Percentiles rank a stretch among this genome's conserved stretches.
These are phyloP conservation scores for Metahyphopichia silvanorum DNA, from an alignment of 805 yeast genomes.

Conservation along the genomic window DNA sequence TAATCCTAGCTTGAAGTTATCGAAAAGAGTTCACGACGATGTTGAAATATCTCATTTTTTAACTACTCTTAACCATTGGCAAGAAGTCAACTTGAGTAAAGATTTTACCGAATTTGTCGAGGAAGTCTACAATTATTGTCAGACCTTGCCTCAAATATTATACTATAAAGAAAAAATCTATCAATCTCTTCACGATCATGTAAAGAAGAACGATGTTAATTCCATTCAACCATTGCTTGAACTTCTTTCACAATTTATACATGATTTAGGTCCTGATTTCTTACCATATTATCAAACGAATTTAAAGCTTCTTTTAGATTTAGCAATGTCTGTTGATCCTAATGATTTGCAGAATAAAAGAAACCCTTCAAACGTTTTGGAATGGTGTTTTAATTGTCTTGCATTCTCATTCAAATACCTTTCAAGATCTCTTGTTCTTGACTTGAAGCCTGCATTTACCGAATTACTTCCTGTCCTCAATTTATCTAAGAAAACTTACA, in stretches of 20 bases:
- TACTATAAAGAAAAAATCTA: constrained; percentile 65
- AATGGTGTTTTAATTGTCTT: constrained; percentile 78
- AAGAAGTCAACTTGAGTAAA: constrained; percentile 76
- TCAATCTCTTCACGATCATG: constrained; percentile 43
- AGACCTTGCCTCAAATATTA: constrained; percentile 77
- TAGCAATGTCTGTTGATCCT: constrained; percentile 38
- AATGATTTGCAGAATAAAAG: constrained; percentile 51
- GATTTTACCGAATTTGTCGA: constrained; percentile 62
- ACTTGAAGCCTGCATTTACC: constrained; percentile 67
- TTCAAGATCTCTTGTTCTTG: constrained; percentile 57
- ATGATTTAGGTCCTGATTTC: constrained; percentile 90
- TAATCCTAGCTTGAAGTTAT: constrained; percentile 60
- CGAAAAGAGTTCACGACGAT: constrained; percentile 61
- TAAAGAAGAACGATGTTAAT: constrained; percentile 57
- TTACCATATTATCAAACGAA: constrained; percentile 61
- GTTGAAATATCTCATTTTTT: constrained; percentile 77
- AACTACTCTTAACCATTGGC: constrained; percentile 82
- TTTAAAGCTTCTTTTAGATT: constrained; percentile 45
- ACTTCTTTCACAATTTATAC: constrained; percentile 75
- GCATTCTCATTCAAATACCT: constrained; percentile 90
- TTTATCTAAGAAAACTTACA: constrained; percentile 53
- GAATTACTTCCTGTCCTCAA: constrained; percentile 62
- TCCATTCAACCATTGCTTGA: constrained; percentile 83
- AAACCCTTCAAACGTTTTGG: constrained; percentile 62
- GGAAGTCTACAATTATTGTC: constrained; percentile 50